phyloP scores from a whole-genome alignment of 2,329 filamentous ascomycete species.

The Colletotrichum orbiculare region DNA sequence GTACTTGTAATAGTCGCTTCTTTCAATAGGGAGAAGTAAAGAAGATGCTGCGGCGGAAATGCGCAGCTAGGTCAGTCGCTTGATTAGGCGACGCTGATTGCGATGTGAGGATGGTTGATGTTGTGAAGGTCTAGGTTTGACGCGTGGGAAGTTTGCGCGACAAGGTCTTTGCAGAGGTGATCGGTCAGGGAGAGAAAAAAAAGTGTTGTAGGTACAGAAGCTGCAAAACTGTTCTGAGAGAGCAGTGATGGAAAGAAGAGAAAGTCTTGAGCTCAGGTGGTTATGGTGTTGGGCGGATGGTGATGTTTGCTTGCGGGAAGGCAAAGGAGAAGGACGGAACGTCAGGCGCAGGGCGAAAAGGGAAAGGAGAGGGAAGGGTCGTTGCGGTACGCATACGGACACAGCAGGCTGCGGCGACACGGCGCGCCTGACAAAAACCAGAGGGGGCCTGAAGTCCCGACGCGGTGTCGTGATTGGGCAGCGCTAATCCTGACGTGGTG shows the following conservation, averaged over 20 bases:
- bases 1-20: conserved; percentile 5
- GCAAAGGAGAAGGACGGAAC: conserved; percentile 18
- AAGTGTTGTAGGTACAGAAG: conserved; percentile 20
- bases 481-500: conserved; percentile 11
- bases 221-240: conserved; percentile 7
- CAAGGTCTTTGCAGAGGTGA: conserved; percentile 11
- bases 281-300: conserved; percentile 19
- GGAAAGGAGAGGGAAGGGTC: conserved; percentile 31
- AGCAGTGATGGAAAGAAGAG: conserved; percentile 15
- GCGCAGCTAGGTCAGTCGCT: conserved; percentile 26
- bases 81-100: conserved; percentile 12
- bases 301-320: conserved; percentile 21
- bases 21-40: not conserved
- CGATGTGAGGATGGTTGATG: conserved; percentile 17
- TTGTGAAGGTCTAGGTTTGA: conserved; percentile 17
- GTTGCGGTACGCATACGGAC: conserved; percentile 21
- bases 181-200: conserved; percentile 8
- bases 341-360: conserved; percentile 20
- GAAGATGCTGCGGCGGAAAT: conserved; percentile 11
- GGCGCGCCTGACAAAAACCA: conserved; percentile 37
- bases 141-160: conserved; percentile 28
- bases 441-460: conserved; percentile 10
- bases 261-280: conserved; percentile 2
- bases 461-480: conserved; percentile 1
- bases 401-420: conserved; percentile 2